Evolutionary conservation across 2,329 filamentous ascomycete genomes (phyloP), one percentile per base, ranked within the genome.

Genomic region (Basipetospora chlamydospora): DNA sequence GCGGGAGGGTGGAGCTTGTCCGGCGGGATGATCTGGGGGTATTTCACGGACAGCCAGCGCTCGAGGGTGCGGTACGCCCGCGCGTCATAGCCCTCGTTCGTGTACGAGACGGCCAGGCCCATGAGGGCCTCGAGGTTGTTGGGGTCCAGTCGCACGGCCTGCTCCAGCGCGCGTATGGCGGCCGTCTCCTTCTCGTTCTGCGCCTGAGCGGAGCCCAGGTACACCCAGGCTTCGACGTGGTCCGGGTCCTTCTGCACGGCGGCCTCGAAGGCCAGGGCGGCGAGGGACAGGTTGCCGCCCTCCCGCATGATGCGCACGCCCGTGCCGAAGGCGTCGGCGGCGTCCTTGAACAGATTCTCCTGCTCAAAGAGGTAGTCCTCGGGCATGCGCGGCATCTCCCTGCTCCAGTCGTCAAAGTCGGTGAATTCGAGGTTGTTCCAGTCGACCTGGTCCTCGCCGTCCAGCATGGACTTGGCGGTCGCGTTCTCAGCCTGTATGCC

Each of bases 161-260:
- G 82, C 57, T 96, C 88, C 41, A 96, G 66, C 3, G 90, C 90
- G 23, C 90, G 79, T 45, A 98, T 95, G 3, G 90, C 90, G 0
- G 90, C 88, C 7, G 85, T 81, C 57, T 98, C 90, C 62, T 98
- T 98, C 58, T 98, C 90, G 57, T 98, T 98, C 56, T 98, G 90
- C 15, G 90, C 90, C 60, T 98, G 90, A 13, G 87, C 83, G 37
- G 80, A 79, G 37, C 90, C 90, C 22, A 98, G 73, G 49, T 86
- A 80, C 8, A 87, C 84, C 90, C 90, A 98, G 3, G 90, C 90
- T 38, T 93, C 82, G 26, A 88, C 76, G 54, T 96, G 88, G 38
- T 80, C 67, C 1, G 85, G 74, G 43, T 94, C 77, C 59, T 88
- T 86, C 56, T 95, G 87, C 5, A 88, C 84, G 2, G 90, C 90